These are phyloP conservation scores for Hansenula lynferdii DNA, from an alignment of 1,139 yeast genomes.

Conservation along the genomic window DNA sequence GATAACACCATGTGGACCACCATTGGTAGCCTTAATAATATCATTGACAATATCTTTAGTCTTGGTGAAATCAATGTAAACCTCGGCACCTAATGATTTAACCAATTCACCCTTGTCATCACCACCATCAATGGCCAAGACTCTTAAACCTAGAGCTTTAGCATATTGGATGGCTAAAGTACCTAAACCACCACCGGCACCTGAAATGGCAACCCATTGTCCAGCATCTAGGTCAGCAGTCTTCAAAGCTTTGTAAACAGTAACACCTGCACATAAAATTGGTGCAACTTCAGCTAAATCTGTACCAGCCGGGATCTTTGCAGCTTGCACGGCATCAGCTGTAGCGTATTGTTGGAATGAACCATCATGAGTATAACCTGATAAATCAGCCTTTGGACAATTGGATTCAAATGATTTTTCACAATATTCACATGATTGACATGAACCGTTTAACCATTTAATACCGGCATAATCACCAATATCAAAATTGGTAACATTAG, in stretches of 20 bases:
- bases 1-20: slow-evolving; percentile 73
- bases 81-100: slow-evolving; percentile 47
- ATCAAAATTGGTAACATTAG: slow-evolving; percentile 47
- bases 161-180: slow-evolving; percentile 60
- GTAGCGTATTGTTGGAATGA: slow-evolving; percentile 43
- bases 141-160: slow-evolving; percentile 55
- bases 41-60: slow-evolving; percentile 44
- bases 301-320: slow-evolving; percentile 47
- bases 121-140: slow-evolving; percentile 56
- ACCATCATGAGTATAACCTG: slow-evolving; percentile 48
- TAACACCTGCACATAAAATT: slow-evolving; percentile 36
- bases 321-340: slow-evolving; percentile 59
- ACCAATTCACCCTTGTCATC: slow-evolving; percentile 45
- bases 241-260: slow-evolving; percentile 2
- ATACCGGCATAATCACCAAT: slow-evolving; percentile 56
- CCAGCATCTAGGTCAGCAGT: slow-evolving; percentile 47
- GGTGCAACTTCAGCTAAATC: slow-evolving; percentile 54
- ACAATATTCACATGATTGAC: slow-evolving; percentile 53
- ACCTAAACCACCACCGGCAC: slow-evolving; percentile 65
- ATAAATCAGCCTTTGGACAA: slow-evolving; percentile 50
- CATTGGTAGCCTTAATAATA: slow-evolving; percentile 33
- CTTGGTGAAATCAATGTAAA: slow-evolving; percentile 44
- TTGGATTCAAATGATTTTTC: slow-evolving; percentile 47
- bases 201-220: slow-evolving; percentile 58
- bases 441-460: slow-evolving; percentile 57